Base-by-base conservation (phyloP, 441 rosid species). In the Flueggea neowawraea region DNA sequence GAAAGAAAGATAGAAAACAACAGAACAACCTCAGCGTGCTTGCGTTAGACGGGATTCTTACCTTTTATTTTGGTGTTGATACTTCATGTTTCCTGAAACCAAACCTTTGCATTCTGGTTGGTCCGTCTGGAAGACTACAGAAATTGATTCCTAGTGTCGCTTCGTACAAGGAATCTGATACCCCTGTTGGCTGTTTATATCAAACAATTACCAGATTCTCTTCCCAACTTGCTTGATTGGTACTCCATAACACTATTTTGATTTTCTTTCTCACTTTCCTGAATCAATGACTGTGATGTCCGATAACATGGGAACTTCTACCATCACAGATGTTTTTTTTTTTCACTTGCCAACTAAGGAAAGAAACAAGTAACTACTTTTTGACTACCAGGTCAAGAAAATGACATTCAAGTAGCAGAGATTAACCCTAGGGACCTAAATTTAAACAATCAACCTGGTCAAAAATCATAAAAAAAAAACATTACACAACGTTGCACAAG, bases 11-110 rank as follows among this genome's bases (percentile, higher is more conserved):
- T n/a, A 54, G 14, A 70, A 33, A 63, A 48, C n/a, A 6, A 33
- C 32, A 61, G 67, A 70, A 69, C 63, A 75, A 68, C 64, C 82
- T 51, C 32, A 57, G 41, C 72, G 55, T 39, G 73, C 67, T 68
- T 51, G 36, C 58, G 33, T 67, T 64, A 59, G 50, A 69, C 51
- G 43, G 41, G 41, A 36, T 66, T 55, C 5, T n/a, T n/a, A n/a
- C n/a, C n/a, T n/a, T n/a, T n/a, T 14, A 17, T n/a, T 60, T 45
- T 16, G 48, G n/a, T 10, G 64, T 22, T 16, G 60, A 68, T 44
- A 53, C 17, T 58, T 4, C 9, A 67, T 39, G 56, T 36, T 49
- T 61, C 69, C 49, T 61, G 15, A 62, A 45, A 15, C 31, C 15
- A n/a, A 17, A 45, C 12, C 44, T 52, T 44, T 14, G 12, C 31